Base-by-base conservation (phyloP, 495 filamentous ascomycete genomes). In the Annulohypoxylon bovei region DNA sequence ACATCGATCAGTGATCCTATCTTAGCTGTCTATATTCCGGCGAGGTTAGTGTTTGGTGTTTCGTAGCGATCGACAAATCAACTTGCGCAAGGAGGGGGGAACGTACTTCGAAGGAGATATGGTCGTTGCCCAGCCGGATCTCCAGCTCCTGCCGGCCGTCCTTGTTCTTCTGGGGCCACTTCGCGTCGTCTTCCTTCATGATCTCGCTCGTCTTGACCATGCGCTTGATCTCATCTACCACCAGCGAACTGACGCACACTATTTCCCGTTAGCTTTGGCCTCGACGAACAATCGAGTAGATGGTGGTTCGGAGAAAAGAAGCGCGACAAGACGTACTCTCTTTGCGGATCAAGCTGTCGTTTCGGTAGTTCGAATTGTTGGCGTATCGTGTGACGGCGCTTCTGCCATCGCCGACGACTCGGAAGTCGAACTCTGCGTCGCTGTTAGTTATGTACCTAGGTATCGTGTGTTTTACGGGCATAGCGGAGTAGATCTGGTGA, bases 151-250 rank as follows among this genome's bases (percentile, higher is more conserved):
- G 96, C 56, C 95, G 88, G 42, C 96, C 96, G 76, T 99, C 96
- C 82, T 98, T 98, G 82, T 98, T 98, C 87, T 98, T 99, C 79
- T 94, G 93, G 1, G 96, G 96, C 96, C 96, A 99, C 80, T 97
- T 97, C n/a, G 88, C 90, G 75, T 99, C 96, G 76, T 98, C 95
- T 88, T 99, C 96, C 86, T 98, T 99, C 87, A 98, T 89, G 74
- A 99, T 97, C 80, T 99, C 96, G 81, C 94, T 98, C 18, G 95
- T 89, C 83, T 95, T 97, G 80, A 99, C 93, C 63, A 99, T 98
- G 65, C 92, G 86, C 86, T 94, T 97, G 80, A 99, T 95, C 80
- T 98, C 95, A 67, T 91, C 88, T 56, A 99, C 90, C 79, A 98
- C 87, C n/a, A 94, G 80, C 20, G 92, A 89, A 83, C 94, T 97